Base-by-base conservation (phyloP, 2,329 filamentous ascomycete genomes). In the Penicillium expansum region DNA sequence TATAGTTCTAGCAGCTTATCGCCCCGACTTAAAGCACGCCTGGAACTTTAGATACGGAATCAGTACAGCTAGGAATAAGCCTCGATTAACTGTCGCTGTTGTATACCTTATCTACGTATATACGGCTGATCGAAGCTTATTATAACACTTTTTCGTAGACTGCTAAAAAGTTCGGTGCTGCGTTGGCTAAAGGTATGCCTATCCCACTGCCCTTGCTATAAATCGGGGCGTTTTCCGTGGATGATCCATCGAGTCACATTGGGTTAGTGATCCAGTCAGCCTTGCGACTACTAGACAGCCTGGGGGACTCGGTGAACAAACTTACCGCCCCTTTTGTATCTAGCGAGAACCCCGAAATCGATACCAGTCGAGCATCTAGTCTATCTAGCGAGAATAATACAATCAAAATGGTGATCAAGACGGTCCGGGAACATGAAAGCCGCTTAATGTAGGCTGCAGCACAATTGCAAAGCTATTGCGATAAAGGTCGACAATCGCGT, bases 81-180 rank as follows among this genome's bases (percentile, higher is more conserved):
- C 43, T 67, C 18, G 48, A 27, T 5, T n/a, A 48, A n/a, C 22
- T 18, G 16, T 44, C 41, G 3, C 41, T 44, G 8, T 13, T 44
- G 16, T 24, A 29, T 29, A 24, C 41, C 24, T 44, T 44, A 13
- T 29, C 41, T 29, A 44, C 41, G 4, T 44, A 44, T 10, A 44
- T 44, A 16, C 41, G 41, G 24, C 41, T 44, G 24, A 29, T 13
- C 5, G 41, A 44, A 29, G 41, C 24, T 44, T 29, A 44, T 44
- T 24, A 44, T 44, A 44, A 27, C 18, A 44, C 24, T 13, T 44
- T 44, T 24, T 27, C 41, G 24, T 14, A 44, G 22, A 27, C 41
- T 24, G 41, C 41, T 29, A 8, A 18, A 27, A 44, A 4, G 24
- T 44, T 44, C 41, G 41, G 41, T 44, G 16, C 24, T 24, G 16